Evolutionary conservation across 139 green algal species (phyloP), one percentile per base, ranked within the genome.

Genomic region (Chlorokybus atmophyticus): DNA sequence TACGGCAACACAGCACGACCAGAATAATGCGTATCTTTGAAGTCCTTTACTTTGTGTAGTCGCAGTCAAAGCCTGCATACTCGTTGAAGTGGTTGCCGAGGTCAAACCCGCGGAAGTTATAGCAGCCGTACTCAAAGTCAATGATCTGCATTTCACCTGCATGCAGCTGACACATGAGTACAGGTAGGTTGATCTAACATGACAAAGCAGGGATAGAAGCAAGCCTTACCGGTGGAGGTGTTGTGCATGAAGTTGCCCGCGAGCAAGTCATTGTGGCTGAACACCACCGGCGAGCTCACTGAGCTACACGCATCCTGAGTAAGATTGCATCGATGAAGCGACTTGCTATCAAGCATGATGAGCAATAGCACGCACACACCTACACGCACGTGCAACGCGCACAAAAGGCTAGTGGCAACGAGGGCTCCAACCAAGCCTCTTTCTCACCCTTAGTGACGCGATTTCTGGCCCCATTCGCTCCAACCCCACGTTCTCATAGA

Each of bases 31-130:
- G n/a, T n/a, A n/a, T n/a, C n/a, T n/a, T n/a, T n/a, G n/a, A n/a
- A n/a, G n/a, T n/a, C n/a, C n/a, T n/a, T n/a, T n/a, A n/a, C n/a
- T n/a, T n/a, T n/a, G n/a, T n/a, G n/a, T n/a, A 94, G 40, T 93
- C 84, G 51, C 86, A 85, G n/a, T 96, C 85, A 62, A 96, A 93
- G 2, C 88, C 90, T 3, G 88, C 88, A 51, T 89, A 97, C 73
- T 98, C 91, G 55, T 82, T 86, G 73, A 95, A 98, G 57, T 98
- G 87, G 73, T 98, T 98, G 26, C 80, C 71, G 26, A 78, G 30
- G 55, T 78, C 70, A 38, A 70, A 78, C 7, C 85, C 88, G 6
- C 75, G 72, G 42, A 77, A 82, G 8, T 74, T 80, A 48, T 78
- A 83, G 2, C 35, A 61, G 3, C 69, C 73, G 62, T 98, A 98